Evolutionary conservation across 2,329 filamentous ascomycete species (phyloP).

Genomic region (Hypoxylon sp.): DNA sequence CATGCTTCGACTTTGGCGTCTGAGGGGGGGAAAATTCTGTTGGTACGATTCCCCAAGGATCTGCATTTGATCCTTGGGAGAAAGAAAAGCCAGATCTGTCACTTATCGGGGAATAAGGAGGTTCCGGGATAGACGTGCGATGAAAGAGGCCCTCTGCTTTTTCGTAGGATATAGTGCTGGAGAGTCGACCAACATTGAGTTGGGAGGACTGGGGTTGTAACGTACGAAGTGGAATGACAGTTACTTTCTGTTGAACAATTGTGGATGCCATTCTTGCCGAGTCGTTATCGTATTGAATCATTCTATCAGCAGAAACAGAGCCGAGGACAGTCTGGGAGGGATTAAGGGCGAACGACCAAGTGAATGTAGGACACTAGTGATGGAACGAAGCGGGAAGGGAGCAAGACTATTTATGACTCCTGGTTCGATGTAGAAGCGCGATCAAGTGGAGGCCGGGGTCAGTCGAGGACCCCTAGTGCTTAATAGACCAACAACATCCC

Average conservation of each 20-base stretch:
- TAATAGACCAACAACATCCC: constrained; percentile 50
- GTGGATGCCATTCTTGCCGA: constrained; percentile 33
- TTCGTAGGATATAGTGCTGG: constrained; percentile 2
- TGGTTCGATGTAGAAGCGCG: constrained; percentile 37
- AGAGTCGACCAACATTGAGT: constrained; percentile 16
- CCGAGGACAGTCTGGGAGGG: constrained; percentile 9
- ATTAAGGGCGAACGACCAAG: constrained; percentile 26
- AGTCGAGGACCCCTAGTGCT: constrained; percentile 40
- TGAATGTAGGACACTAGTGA: constrained; percentile 26
- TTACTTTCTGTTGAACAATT: constrained; percentile 18
- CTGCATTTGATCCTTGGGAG: constrained; percentile 36
- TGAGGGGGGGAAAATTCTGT: constrained; percentile 42
- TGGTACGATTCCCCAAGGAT: constrained; percentile 36
- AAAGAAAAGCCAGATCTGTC: constrained; percentile 42
- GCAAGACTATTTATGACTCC: constrained; percentile 44
- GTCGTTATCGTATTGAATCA: constrained; percentile 36
- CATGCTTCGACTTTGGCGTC: constrained; percentile 31
- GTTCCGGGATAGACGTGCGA: constrained; percentile 8
- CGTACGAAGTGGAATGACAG: constrained; percentile 20
- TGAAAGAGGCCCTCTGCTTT: constrained; percentile 10
- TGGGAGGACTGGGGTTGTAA: constrained; percentile 24
- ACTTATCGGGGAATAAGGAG: constrained; percentile 37
- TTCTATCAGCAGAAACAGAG: constrained; percentile 12
- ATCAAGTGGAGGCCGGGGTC: constrained; percentile 32
- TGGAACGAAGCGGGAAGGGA: constrained; percentile 36